A percentile compares a stretch with the other conserved stretches of the same genome.
Evolutionary conservation across 805 yeast genomes (phyloP).

Genomic region (Isabelozyma gotoi): DNA sequence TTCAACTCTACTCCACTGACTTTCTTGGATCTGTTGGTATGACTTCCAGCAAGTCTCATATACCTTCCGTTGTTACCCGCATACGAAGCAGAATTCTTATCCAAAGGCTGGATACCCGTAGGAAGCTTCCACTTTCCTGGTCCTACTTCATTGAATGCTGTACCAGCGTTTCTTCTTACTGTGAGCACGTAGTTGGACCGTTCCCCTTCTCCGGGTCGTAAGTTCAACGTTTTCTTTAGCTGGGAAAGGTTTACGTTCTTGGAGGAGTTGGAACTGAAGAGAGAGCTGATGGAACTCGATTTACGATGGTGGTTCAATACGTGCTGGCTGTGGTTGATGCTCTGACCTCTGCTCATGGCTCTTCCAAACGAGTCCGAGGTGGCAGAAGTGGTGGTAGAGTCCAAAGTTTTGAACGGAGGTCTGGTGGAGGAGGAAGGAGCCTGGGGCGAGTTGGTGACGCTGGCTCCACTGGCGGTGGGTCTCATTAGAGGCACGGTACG

Average conservation of each 20-base stretch:
- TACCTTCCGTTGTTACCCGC: slow-evolving; percentile 24
- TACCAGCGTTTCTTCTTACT: slow-evolving; percentile 44
- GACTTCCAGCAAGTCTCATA: slow-evolving; percentile 24
- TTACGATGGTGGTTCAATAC: slow-evolving; percentile 14
- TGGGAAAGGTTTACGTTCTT: slow-evolving; percentile 38
- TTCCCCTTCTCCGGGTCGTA: slow-evolving; percentile 51
- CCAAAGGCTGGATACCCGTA: slow-evolving; percentile 52
- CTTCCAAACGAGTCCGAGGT: background rate
- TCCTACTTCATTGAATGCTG: slow-evolving; percentile 47
- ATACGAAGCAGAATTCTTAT: slow-evolving; percentile 27
- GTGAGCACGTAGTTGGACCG: slow-evolving; percentile 49
- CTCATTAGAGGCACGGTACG: background rate
- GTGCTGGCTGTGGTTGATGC: background rate
- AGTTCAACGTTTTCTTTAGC: slow-evolving; percentile 31
- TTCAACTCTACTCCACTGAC: slow-evolving; percentile 54
- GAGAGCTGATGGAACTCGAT: slow-evolving; percentile 34
- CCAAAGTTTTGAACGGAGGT: background rate
- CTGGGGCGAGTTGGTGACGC: background rate
- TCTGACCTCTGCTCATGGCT: background rate
- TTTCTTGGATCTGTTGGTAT: slow-evolving; percentile 27
- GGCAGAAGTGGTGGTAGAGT: background rate
- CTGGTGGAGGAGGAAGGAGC: background rate
- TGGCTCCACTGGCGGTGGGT: background rate
- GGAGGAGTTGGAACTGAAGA: slow-evolving; percentile 30
- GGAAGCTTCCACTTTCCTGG: slow-evolving; percentile 53